Conservation (phyloP, 2,329 filamentous ascomycete genomes). For the Aureobasidium vineae region DNA sequence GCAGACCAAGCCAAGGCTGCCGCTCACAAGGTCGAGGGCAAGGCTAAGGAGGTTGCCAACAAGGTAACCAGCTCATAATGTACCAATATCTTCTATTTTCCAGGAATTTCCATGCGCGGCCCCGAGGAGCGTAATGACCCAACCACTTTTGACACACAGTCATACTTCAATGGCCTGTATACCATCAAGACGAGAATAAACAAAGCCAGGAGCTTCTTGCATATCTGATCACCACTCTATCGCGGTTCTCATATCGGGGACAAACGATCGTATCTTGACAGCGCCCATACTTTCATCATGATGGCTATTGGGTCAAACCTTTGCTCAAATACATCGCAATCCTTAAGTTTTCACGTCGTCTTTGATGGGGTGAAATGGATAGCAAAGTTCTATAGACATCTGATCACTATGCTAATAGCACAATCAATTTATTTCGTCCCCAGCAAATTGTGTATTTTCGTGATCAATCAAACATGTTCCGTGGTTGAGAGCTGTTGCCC, state of each 20-base stretch:
- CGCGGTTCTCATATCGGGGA: not conserved
- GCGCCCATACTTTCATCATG: not conserved
- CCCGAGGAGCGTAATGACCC: not conserved
- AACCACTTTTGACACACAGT: not conserved
- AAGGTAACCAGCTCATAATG: slow-evolving; percentile 23
- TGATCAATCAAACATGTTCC: not conserved
- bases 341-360: not conserved
- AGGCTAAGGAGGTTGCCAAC: slow-evolving; percentile 36
- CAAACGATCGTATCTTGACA: not conserved
- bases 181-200: not conserved
- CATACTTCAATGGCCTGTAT: not conserved
- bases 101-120: not conserved
- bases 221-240: not conserved
- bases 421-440: not conserved
- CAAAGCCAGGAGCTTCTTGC: not conserved
- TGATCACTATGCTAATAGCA: not conserved
- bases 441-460: not conserved
- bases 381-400: not conserved
- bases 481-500: not conserved
- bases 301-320: not conserved
- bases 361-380: not conserved
- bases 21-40: slow-evolving; percentile 31
- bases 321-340: too few relatives aligned
- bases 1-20: slow-evolving; percentile 29
- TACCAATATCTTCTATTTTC: not conserved